Percentiles rank a stretch among this genome's conserved stretches.
These are phyloP conservation scores for Ceratobasidium sp. DNA, from an alignment of 1,284 basidiomycete genomes.

Conservation along the genomic window DNA sequence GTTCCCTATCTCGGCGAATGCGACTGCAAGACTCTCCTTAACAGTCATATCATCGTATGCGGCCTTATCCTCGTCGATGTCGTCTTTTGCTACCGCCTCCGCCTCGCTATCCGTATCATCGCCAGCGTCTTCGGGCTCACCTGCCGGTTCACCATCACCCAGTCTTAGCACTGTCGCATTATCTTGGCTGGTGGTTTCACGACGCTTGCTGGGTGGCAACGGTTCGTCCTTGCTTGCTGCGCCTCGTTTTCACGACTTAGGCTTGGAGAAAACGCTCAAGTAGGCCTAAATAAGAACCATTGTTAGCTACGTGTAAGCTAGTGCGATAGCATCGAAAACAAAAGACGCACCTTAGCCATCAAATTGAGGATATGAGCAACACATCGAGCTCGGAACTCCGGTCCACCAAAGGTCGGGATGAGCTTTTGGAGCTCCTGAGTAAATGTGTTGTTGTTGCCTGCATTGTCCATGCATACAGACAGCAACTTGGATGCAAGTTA, in stretches of 20 bases:
- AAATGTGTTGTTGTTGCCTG: constrained; percentile 13
- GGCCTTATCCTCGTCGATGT: constrained; percentile 18
- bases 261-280: constrained; percentile 9
- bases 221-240: no score
- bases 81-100: neutral
- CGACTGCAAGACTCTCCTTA: neutral
- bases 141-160: no score
- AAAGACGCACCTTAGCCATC: constrained; percentile 15
- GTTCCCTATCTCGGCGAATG: neutral
- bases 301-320: no score
- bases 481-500: neutral
- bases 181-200: no score
- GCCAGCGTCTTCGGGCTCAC: neutral
- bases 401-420: constrained; percentile 19
- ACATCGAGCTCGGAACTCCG: neutral
- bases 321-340: no score
- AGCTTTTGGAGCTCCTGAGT: neutral
- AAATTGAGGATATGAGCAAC: constrained; percentile 19
- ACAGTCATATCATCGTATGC: constrained; percentile 7
- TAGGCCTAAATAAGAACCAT: neutral
- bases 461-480: constrained; percentile 32
- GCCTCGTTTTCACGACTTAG: neutral
- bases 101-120: neutral
- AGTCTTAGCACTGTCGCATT: no score
- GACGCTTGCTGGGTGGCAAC: no score